These are phyloP conservation scores for Fusarium fracticaudum DNA, from an alignment of 2,329 filamentous ascomycete genomes.

Conservation along the genomic window DNA sequence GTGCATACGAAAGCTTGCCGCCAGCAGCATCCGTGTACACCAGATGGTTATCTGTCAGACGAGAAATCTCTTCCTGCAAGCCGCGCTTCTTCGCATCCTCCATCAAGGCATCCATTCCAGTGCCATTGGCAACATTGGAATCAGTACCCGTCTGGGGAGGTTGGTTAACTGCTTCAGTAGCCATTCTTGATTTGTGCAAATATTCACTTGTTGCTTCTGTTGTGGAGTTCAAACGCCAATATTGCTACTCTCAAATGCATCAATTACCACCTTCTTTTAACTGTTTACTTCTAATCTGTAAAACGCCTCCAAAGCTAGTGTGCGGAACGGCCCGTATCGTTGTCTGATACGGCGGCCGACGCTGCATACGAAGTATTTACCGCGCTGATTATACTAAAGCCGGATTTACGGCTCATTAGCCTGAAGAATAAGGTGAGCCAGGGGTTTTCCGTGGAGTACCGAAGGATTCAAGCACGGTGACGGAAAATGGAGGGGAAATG, in stretches of 20 bases:
- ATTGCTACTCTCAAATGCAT: not conserved
- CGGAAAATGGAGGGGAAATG: not conserved
- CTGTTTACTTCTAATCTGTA: too few species aligned
- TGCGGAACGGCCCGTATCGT: not conserved
- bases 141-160: not conserved
- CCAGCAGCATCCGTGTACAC: constrained; percentile 2
- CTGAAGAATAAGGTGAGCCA: not conserved
- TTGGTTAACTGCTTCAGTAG: not conserved
- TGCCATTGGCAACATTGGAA: not conserved
- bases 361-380: not conserved
- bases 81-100: constrained; percentile 1
- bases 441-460: not conserved
- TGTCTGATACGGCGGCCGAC: not conserved
- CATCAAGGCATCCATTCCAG: constrained; percentile 2
- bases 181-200: not conserved
- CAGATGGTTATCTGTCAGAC: not conserved
- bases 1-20: not conserved
- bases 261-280: not conserved
- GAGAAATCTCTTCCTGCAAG: not conserved
- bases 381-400: not conserved
- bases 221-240: not conserved
- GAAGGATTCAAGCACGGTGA: not conserved
- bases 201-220: not conserved
- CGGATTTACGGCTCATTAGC: not conserved
- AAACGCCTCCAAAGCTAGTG: not conserved